Evolutionary conservation across 345 rosid species (phyloP), one percentile per base, ranked within the genome.

Genomic region (Geranium rotundifolium): DNA sequence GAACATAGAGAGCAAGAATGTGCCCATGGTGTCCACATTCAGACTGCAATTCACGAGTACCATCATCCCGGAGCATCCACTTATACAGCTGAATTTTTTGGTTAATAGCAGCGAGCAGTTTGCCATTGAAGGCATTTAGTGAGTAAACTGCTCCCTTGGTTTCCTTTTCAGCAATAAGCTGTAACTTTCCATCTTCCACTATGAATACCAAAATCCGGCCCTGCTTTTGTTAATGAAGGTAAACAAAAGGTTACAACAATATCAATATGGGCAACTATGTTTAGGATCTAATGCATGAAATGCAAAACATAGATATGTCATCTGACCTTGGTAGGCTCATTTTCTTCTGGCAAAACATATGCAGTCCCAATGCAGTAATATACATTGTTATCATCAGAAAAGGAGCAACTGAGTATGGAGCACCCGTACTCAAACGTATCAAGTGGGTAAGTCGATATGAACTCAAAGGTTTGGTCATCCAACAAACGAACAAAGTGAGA

Each of bases 281-380:
- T 46, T 46, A 14, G 52, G 52, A 46, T 46, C 16, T 46, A 14
- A 46, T 14, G 10, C 3, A 49, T 62, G 8, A 61, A 30, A 56
- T 30, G 17, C 7, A 17, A 23, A 46, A 52, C 65, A 20, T n/a
- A 16, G 58, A 10, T 56, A 19, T 12, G 56, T 18, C 52, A 57
- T 64, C 61, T 57, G 73, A 89, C 98, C 92, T 89, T 92, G 13
- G 84, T 76, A 56, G 98, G 95, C 69, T 89, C 98, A 63, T 71
- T 89, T 77, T 89, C 91, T 75, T 85, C 90, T 0, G 91, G 97
- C 75, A 92, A 71, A 77, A 87, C 97, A 78, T 89, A 89, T 50
- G 98, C 89, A 54, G 98, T 92, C 49, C 98, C 98, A 55, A 87
- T 90, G 64, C 98, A 89, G 58, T 92, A 92, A 70, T 92, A 89